Base-by-base conservation (phyloP, 768 basidiomycete species). In the Naganishia friedmannii region DNA sequence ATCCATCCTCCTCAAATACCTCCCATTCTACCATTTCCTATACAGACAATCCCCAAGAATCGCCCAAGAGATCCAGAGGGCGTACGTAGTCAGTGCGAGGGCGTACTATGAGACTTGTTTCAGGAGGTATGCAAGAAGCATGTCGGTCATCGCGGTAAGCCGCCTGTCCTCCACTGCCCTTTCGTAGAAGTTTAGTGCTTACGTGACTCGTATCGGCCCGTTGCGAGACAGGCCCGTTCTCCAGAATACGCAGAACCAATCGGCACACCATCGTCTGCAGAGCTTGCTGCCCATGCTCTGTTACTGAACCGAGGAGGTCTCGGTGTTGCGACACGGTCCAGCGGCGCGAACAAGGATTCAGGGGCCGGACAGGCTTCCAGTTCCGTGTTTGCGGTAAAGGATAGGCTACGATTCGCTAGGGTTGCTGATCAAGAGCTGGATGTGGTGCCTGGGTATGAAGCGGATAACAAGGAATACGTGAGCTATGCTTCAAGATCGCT, bases 81-180 rank as follows among this genome's bases (percentile, higher is more conserved):
- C 91, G 2, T 99, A 99, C 79, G 83, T 90, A 32, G 86, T 86
- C 39, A 87, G 90, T 31, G 89, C 91, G 17, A 87, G 93, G 48
- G 86, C 91, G 26, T 99, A 96, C 79, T 97, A 93, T 70, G 96
- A 99, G 82, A 98, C 96, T 26, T 92, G 90, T 0, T 94, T 97
- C 79, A 84, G 96, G 72, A 84, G 96, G 53, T 99, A 98, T 79
- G 85, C 88, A 28, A 85, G 96, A 54, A 89, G 88, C 77, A 83
- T 99, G 56, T 86, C 88, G 42, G 87, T 85, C 81, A 85, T 98
- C 28, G 48, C 51, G 56, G 70, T 67, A 31, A 60, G 66, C 45
- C 23, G 21, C 45, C n/a, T 3, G 13, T 48, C 53, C 21, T 37
- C 31, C 34, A 3, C 54, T n/a, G n/a, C 34, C 12, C 9, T 13